Conservation (phyloP, 768 basidiomycete genomes). For the Exidia glandulosa region DNA sequence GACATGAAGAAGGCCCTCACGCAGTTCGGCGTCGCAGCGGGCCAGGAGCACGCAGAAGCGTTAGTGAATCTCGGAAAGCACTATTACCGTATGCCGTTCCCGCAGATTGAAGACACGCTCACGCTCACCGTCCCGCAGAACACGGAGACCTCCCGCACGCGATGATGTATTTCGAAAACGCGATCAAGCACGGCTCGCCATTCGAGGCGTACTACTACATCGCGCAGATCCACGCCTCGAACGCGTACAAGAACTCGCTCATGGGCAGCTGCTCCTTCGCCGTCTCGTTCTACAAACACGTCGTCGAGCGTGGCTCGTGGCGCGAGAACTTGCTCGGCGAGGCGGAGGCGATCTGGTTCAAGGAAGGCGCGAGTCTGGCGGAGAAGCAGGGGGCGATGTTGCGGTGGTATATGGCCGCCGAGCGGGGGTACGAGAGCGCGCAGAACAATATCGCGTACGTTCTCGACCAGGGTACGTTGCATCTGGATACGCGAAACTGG, state of each 20-base stretch:
- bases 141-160: constrained; percentile 59
- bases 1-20: constrained; percentile 53
- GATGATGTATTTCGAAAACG: constrained; percentile 68
- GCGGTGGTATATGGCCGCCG: constrained; percentile 91
- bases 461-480: constrained; percentile 70
- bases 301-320: constrained; percentile 79
- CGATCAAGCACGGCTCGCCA: constrained; percentile 77
- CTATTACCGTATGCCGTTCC: constrained; percentile 40
- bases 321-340: constrained; percentile 71
- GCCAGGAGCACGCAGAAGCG: constrained; percentile 84
- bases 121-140: constrained; percentile 28
- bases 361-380: constrained; percentile 37
- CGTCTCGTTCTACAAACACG: constrained; percentile 87
- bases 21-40: constrained; percentile 71
- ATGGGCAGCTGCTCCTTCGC: constrained; percentile 76
- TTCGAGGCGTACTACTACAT: constrained; percentile 95
- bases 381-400: constrained; percentile 79
- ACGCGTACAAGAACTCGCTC: constrained; percentile 21
- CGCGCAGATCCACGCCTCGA: constrained; percentile 61
- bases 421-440: constrained; percentile 82
- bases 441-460: constrained; percentile 93
- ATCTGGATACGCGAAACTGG: neutral
- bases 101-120: constrained; percentile 1
- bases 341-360: constrained; percentile 66
- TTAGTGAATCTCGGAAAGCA: constrained; percentile 84